Evolutionary conservation across 352 stramenopile genomes (phyloP), one percentile per base, ranked within the genome.

Genomic region (Globisporangium ultimum): DNA sequence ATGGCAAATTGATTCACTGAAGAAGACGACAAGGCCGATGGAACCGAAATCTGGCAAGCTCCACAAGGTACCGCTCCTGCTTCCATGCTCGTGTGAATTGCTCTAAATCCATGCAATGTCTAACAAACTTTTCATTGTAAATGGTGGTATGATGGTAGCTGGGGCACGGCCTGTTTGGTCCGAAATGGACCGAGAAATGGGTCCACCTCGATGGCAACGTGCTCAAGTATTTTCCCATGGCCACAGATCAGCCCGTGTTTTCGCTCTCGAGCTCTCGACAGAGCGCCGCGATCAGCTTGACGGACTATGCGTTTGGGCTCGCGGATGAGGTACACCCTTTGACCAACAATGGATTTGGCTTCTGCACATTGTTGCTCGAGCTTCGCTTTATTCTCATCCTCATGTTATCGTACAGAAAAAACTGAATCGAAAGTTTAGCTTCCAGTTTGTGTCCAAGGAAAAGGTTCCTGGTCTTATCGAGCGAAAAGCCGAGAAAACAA

Each of bases 141-240:
- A 36, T 36, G 28, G 1, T 5, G 28, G 8, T 11, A 10, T 36
- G 28, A 36, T 10, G 3, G 14, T 56, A 93, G 84, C 69, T 88
- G 34, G 67, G 68, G 0, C 70, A 72, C 5, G 70, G 76, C 0
- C 48, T 93, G 13, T 87, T 91, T 55, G 79, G 84, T 0, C 60
- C 78, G 8, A 88, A 88, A 67, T 93, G 84, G 84, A 89, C 67
- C 28, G 84, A 89, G 56, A 93, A 91, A 51, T 91, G 84, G 84
- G 81, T 88, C 7, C 81, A 90, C 41, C 61, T 90, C 36, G 83
- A 93, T 57, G 77, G 76, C 34, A 69, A 68, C n/a, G 28, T 78
- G 62, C 76, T 93, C 64, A 89, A 85, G 41, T 91, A 81, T 63
- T 89, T 89, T 53, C 74, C 80, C 20, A 89, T 93, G 72, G 72